Percentiles rank a stretch among this genome's conserved stretches.
Conservation (phyloP, 805 yeast genomes). For the Kluyveromyces aestuarii region DNA sequence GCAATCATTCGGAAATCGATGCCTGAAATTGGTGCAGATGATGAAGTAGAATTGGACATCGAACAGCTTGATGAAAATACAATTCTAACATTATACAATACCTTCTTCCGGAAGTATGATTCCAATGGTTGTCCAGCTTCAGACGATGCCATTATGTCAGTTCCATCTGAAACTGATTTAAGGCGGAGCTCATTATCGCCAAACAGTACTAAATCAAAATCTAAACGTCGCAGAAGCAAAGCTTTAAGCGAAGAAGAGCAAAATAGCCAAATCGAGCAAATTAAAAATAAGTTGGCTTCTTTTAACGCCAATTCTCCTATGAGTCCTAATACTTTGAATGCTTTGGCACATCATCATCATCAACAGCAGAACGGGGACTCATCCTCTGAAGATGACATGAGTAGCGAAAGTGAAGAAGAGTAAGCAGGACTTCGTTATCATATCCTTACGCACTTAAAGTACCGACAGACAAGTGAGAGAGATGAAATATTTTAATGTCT, state of each 20-base stretch:
- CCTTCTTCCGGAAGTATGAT: constrained; percentile 50
- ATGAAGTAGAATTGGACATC: constrained; percentile 94
- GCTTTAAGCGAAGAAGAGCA: constrained; percentile 60
- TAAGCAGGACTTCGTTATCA: constrained; percentile 17
- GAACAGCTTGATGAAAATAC: constrained; percentile 84
- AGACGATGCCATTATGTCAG: constrained; percentile 7
- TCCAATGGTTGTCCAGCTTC: constrained; percentile 7
- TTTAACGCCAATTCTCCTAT: constrained; percentile 48
- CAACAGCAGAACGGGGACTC: constrained; percentile 16
- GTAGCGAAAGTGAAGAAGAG: constrained; percentile 69
- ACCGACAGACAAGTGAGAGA: not conserved
- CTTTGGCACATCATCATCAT: constrained; percentile 8
- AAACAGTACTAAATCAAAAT: constrained; percentile 3
- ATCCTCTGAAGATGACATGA: constrained; percentile 38
- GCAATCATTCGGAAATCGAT: constrained; percentile 74
- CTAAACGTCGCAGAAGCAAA: constrained; percentile 41
- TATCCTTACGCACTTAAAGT: not conserved
- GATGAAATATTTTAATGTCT: no score
- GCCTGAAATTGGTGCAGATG: constrained; percentile 54
- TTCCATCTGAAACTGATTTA: constrained; percentile 2
- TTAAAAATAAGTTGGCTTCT: constrained; percentile 69
- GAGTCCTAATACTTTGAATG: constrained; percentile 25
- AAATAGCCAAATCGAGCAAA: constrained; percentile 54
- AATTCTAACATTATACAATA: constrained; percentile 72
- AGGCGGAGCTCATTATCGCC: constrained; percentile 9